A percentile compares a stretch with the other conserved stretches of the same genome.
phyloP scores from a whole-genome alignment of 2,329 filamentous ascomycete species.

The Fusarium aywerte region DNA sequence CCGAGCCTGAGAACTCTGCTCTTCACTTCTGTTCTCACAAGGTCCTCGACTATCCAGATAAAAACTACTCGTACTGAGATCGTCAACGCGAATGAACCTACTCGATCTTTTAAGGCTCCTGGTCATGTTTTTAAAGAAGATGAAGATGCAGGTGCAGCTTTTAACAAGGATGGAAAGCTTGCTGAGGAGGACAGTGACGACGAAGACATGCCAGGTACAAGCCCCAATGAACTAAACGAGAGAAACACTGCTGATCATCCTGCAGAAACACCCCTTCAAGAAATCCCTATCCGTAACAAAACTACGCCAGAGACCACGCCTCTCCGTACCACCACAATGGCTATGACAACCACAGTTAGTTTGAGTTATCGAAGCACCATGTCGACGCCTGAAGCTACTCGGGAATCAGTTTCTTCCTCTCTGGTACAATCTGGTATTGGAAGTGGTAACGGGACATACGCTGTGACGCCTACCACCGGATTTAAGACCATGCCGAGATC shows the following conservation, averaged over 20 bases:
- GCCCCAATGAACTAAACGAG: neutral
- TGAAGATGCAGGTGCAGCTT: neutral
- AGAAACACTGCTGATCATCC: neutral
- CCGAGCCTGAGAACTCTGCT: conserved; percentile 25
- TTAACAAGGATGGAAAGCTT: conserved; percentile 15
- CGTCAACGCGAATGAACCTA: conserved; percentile 17
- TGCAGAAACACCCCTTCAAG: conserved; percentile 5
- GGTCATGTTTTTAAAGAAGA: conserved; percentile 34
- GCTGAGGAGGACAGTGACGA: neutral
- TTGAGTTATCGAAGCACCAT: neutral
- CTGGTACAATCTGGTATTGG: neutral
- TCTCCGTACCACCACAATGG: neutral
- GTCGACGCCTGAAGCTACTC: conserved; percentile 13
- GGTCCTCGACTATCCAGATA: conserved; percentile 29
- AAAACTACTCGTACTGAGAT: conserved; percentile 32
- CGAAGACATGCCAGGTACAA: conserved; percentile 5
- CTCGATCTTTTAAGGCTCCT: conserved; percentile 4
- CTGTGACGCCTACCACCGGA: conserved; percentile 25
- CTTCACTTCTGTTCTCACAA: conserved; percentile 41
- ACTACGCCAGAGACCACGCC: neutral
- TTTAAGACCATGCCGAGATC: conserved; percentile 44
- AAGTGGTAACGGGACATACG: conserved; percentile 9
- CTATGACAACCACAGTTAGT: conserved; percentile 6
- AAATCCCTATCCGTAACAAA: neutral
- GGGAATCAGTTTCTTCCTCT: conserved; percentile 4